These are phyloP conservation scores for Macrophomina phaseolina DNA, from an alignment of 2,329 filamentous ascomycete genomes.

Conservation along the genomic window DNA sequence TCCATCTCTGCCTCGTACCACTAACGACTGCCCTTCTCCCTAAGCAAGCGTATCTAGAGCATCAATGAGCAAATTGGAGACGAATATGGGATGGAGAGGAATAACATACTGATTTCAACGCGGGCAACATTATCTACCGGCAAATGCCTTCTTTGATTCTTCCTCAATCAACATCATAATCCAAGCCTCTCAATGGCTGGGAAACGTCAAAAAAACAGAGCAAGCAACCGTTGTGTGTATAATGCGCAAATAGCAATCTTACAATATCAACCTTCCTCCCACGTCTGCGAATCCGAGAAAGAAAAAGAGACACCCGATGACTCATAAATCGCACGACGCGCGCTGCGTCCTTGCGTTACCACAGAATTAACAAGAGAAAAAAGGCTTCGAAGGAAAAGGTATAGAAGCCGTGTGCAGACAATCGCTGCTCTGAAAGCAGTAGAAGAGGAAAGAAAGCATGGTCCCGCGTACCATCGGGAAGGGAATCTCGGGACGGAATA, in stretches of 20 bases:
- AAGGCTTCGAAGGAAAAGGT: background rate
- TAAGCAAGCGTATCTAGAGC: too few species aligned
- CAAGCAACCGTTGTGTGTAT: background rate
- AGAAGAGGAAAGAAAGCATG: background rate
- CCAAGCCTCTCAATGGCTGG: background rate
- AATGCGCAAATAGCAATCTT: constrained; percentile 23
- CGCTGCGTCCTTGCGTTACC: constrained; percentile 15
- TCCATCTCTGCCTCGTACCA: too few species aligned
- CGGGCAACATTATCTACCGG: constrained; percentile 7
- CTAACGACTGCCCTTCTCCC: too few species aligned
- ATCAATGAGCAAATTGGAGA: background rate
- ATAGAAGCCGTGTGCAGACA: background rate
- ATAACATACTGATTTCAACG: background rate
- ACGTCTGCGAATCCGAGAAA: background rate
- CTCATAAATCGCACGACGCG: constrained; percentile 17
- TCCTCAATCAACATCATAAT: background rate
- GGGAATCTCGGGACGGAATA: constrained; percentile 1
- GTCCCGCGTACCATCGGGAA: background rate
- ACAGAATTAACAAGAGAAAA: background rate
- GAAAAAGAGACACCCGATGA: background rate
- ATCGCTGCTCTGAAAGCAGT: background rate
- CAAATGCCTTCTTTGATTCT: background rate
- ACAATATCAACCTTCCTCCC: background rate
- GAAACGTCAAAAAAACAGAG: background rate
- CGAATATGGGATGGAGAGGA: background rate